These are phyloP conservation scores for Chaetoceros muelleri DNA, from an alignment of 108 stramenopile species.

Conservation along the genomic window DNA sequence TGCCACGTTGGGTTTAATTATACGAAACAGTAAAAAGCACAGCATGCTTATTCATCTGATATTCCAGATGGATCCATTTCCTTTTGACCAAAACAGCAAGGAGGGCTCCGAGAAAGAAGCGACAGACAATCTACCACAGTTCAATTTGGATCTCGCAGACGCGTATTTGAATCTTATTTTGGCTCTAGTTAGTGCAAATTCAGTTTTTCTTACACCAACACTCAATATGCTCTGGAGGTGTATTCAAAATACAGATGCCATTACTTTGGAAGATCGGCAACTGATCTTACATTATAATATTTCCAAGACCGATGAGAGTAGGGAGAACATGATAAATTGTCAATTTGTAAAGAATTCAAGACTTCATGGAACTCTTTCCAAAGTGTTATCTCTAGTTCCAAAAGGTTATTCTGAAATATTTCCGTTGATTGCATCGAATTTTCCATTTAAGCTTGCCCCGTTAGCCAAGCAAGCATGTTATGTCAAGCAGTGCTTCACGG, in stretches of 20 bases:
- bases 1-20: conserved; percentile 19
- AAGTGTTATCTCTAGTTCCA: conserved; percentile 31
- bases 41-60: conserved; percentile 32
- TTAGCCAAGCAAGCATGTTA: conserved; percentile 20
- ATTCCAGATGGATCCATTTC: conserved; percentile 33
- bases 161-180: conserved; percentile 43
- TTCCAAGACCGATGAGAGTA: not conserved
- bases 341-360: not conserved
- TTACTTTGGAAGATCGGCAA: not conserved
- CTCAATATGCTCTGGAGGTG: conserved; percentile 30
- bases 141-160: conserved; percentile 29
- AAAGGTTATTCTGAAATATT: conserved; percentile 34
- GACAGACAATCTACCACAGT: conserved; percentile 5
- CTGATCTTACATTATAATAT: not conserved
- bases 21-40: conserved; percentile 21
- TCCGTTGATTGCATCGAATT: conserved; percentile 33
- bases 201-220: conserved; percentile 18
- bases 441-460: conserved; percentile 26
- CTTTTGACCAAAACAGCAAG: not conserved
- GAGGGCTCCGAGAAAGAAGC: conserved; percentile 1
- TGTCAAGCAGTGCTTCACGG: conserved; percentile 20
- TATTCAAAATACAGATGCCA: not conserved
- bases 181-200: conserved; percentile 48
- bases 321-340: not conserved
- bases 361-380: conserved; percentile 9